Base-by-base conservation (phyloP, 257 asterid genomes). In the Salvia hispanica region DNA sequence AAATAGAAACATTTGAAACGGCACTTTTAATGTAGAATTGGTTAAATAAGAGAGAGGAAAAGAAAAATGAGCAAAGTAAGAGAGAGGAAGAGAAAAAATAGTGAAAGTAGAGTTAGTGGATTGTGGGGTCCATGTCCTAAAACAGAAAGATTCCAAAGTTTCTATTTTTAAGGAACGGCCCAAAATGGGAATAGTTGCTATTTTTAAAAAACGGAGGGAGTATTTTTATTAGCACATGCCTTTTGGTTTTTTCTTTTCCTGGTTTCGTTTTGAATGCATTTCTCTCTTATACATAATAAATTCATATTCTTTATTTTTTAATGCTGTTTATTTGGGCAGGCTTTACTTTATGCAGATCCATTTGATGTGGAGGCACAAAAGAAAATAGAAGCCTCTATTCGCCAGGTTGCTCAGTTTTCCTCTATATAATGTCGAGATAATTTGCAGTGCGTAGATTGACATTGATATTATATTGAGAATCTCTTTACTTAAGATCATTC, bases 281-380 rank as follows among this genome's bases (percentile, higher is more conserved):
- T 5, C 9, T 6, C 37, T 73, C 64, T 33, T 33, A 10, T 52
- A 21, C 51, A 12, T 34, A 51, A 63, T 34, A 37, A 31, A 11
- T 8, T 34, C 59, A 48, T 33, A 62, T 48, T 44, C 37, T 46
- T 47, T 11, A 14, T 18, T 33, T 33, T 34, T 70, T 46, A 48
- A 48, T 48, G 21, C 13, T 15, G 9, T 6, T 31, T 56, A 5
- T 48, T 71, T 67, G 64, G 13, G 25, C 57, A 72, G 99, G 97
- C 95, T 68, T 84, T 94, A 65, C 95, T 82, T 60, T 84, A 88
- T 80, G 97, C 99, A 16, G 99, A 94, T 86, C 99, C 99, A 66
- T 91, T 94, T 80, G 99, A 94, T 73, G 95, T 91, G 34, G 99
- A 94, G 79, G 95, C 97, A 69, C 99, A 94, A 69, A 94, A 66